Evolutionary conservation across 306 rosid genomes (phyloP).

Genomic region (Cercis canadensis): DNA sequence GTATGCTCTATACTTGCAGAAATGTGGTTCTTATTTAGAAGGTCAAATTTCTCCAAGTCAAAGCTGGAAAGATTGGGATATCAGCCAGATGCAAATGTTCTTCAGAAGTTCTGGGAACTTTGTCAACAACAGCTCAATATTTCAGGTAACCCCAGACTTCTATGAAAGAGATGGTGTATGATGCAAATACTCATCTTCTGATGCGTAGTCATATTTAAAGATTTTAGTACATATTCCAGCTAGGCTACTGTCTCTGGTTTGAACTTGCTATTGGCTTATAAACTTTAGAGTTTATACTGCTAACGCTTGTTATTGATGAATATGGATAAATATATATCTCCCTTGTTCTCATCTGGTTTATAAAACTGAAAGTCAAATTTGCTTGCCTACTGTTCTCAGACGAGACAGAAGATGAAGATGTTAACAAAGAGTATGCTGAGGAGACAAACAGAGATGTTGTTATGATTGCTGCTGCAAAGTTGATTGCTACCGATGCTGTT

Average conservation of each 20-base stretch:
- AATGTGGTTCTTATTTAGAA: constrained; percentile 67
- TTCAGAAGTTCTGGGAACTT: constrained; percentile 80
- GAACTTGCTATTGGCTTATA: constrained; percentile 17
- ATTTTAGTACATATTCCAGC: neutral
- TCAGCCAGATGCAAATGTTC: constrained; percentile 57
- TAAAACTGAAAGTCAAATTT: constrained; percentile 22
- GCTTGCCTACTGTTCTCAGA: constrained; percentile 52
- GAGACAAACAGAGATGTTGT: constrained; percentile 77
- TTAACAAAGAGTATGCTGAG: constrained; percentile 74
- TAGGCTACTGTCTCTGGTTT: constrained; percentile 18
- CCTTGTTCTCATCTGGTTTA: constrained; percentile 22
- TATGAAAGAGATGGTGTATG: constrained; percentile 1
- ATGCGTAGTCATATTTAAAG: constrained; percentile 29
- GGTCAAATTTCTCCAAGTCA: constrained; percentile 54
- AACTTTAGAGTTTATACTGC: constrained; percentile 27
- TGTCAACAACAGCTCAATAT: constrained; percentile 76
- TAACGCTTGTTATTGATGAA: constrained; percentile 26
- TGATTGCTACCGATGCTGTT: constrained; percentile 64
- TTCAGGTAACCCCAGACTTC: constrained; percentile 57
- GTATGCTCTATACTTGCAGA: constrained; percentile 78
- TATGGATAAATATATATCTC: neutral
- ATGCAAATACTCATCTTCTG: constrained; percentile 17
- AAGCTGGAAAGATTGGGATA: constrained; percentile 74
- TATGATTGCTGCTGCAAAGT: constrained; percentile 81
- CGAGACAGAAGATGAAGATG: constrained; percentile 83